A percentile compares a stretch with the other conserved stretches of the same genome.
Evolutionary conservation across 192 early-diverging fungal species (phyloP).

Genomic region (Chytriomyces hyalinus): DNA sequence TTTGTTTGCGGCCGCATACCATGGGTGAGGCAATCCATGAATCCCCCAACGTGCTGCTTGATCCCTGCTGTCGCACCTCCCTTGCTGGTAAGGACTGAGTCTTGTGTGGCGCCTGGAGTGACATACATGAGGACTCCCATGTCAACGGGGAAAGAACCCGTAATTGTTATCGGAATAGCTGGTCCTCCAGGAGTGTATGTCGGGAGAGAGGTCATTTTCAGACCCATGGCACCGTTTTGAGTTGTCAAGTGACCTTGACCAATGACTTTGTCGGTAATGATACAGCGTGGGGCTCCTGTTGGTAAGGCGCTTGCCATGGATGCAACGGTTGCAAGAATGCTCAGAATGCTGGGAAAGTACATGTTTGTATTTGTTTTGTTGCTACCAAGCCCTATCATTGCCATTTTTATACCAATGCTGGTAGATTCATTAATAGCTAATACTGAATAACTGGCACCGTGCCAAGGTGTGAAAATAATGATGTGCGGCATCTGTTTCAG

Average conservation of each 20-base stretch:
- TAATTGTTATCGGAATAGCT: slow-evolving; percentile 28
- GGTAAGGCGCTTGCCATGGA: slow-evolving; percentile 8
- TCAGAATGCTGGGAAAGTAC: not conserved
- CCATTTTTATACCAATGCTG: too few species aligned
- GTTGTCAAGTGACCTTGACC: slow-evolving; percentile 3
- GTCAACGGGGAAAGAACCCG: not conserved
- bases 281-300: slow-evolving; percentile 22
- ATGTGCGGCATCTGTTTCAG: too few species aligned
- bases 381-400: too few species aligned
- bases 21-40: slow-evolving; percentile 7
- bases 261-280: slow-evolving; percentile 18
- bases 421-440: too few species aligned
- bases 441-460: too few species aligned
- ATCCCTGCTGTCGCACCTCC: not conserved
- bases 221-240: not conserved
- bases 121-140: slow-evolving; percentile 43
- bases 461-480: too few species aligned
- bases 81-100: slow-evolving; percentile 16
- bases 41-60: slow-evolving; percentile 14
- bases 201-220: not conserved
- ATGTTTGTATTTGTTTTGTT: not conserved
- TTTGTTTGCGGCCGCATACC: slow-evolving; percentile 48
- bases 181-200: slow-evolving; percentile 35
- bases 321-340: not conserved
- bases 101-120: slow-evolving; percentile 34